Evolutionary conservation across 495 filamentous ascomycete species (phyloP).

Genomic region (Hypoxylon lienhwacheense): DNA sequence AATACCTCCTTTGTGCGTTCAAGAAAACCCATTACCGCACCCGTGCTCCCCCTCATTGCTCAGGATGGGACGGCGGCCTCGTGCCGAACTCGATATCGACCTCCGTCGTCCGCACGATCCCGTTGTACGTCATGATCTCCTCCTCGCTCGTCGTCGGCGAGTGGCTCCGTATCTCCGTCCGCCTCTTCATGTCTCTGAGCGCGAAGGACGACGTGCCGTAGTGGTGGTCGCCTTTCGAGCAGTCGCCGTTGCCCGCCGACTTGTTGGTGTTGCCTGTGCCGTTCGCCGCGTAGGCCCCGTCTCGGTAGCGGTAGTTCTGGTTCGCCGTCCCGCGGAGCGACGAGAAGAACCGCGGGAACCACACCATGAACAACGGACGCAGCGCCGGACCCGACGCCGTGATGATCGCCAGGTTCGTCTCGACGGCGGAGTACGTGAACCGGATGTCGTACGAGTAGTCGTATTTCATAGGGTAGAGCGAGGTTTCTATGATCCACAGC

Average conservation of each 20-base stretch:
- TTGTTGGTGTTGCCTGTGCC: conserved; percentile 28
- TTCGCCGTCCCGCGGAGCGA: conserved; percentile 27
- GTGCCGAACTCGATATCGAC: conserved; percentile 33
- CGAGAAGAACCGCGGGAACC: conserved; percentile 44
- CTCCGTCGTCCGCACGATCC: conserved; percentile 48
- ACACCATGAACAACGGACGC: conserved; percentile 47
- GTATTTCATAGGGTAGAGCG: conserved; percentile 28
- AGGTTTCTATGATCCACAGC: conserved; percentile 36
- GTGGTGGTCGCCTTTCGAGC: conserved; percentile 16
- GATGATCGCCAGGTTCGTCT: conserved; percentile 58
- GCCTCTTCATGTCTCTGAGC: conserved; percentile 35
- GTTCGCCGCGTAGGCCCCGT: conserved; percentile 12
- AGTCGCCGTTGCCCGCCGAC: conserved; percentile 11
- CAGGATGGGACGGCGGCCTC: conserved; percentile 2
- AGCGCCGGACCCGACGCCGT: conserved; percentile 52
- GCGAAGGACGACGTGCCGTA: conserved; percentile 33
- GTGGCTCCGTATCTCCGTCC: conserved; percentile 43
- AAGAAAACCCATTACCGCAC: too few species aligned
- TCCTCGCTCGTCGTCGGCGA: conserved; percentile 47
- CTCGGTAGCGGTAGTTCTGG: conserved; percentile 26
- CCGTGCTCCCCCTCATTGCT: background rate
- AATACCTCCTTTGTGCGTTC: background rate
- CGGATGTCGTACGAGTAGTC: conserved; percentile 46
- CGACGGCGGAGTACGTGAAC: conserved; percentile 55
- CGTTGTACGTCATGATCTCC: conserved; percentile 49